Base-by-base conservation (phyloP, 129 eudicot genomes). In the Flaveria robusta region DNA sequence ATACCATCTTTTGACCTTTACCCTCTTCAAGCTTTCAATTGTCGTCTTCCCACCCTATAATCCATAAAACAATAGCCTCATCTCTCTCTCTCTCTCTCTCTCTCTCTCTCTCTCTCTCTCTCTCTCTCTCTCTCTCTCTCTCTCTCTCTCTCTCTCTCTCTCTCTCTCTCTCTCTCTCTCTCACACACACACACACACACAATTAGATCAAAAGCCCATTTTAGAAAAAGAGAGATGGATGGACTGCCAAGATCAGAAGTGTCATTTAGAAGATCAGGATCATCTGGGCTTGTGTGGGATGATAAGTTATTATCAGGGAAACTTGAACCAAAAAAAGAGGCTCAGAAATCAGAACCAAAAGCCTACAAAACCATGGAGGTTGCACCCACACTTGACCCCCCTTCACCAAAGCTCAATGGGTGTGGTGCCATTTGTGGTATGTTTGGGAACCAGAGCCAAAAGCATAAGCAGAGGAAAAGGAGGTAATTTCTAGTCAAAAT, bases 261-360 rank as follows among this genome's bases (percentile, higher is more conserved):
- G 45, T 86, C 96, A 27, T 90, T 88, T 55, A 88, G 91, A 82
- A 86, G 96, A 79, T 87, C 89, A 78, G 96, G 96, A 26, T 90
- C 96, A 70, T 90, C 96, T 24, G 93, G 96, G 62, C 74, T 88
- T 67, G 88, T 90, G 4, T 90, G 96, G 96, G 96, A 90, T 78
- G 96, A 90, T 62, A 88, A 88, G 77, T 19, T 81, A 1, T 70
- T 87, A 41, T 87, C 92, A 2, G 90, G 86, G 3, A 92, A 85
- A 24, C 56, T 86, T 60, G 81, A 76, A 9, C 77, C 87, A 68
- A 82, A 73, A 79, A 74, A 55, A 45, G 69, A 74, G 70, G 51
- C 68, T 56, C 50, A 66, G 39, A 73, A 13, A 74, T n/a, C 55
- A 74, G 80, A 79, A 43, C 74, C 86, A 16, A 81, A 37, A 67